Evolutionary conservation across 2,329 filamentous ascomycete species (phyloP).

Genomic region (Atkinsonella texensis): DNA sequence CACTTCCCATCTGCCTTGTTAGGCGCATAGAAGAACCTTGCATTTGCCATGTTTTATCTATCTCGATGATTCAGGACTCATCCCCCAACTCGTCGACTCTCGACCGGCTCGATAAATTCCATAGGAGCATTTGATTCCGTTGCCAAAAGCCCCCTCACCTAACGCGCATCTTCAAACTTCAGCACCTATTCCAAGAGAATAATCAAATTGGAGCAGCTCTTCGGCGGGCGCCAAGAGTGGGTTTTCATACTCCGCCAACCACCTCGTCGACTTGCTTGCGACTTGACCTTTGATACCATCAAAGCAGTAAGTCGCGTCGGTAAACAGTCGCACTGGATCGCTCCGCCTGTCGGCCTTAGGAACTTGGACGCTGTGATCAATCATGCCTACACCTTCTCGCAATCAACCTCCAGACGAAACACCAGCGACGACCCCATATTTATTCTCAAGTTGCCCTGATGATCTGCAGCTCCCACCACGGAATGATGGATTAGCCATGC

Average conservation of each 20-base stretch:
- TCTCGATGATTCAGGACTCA: constrained; percentile 3
- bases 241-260: too few species aligned
- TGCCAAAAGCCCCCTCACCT: neutral
- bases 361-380: constrained; percentile 6
- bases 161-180: neutral
- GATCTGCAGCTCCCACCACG: constrained; percentile 21
- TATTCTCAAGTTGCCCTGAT: constrained; percentile 32
- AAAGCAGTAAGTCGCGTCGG: neutral
- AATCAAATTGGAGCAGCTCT: neutral
- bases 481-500: constrained; percentile 12
- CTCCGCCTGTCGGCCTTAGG: neutral
- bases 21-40: neutral
- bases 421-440: constrained; percentile 24
- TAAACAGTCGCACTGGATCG: neutral
- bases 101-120: neutral
- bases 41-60: constrained; percentile 2
- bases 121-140: neutral
- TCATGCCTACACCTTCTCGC: constrained; percentile 35
- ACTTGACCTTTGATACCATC: neutral
- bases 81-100: constrained; percentile 1
- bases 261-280: neutral
- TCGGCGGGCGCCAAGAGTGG: neutral
- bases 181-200: neutral
- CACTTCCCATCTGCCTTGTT: neutral
- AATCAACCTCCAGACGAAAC: constrained; percentile 25